Conservation (phyloP, 2,329 filamentous ascomycete genomes). For the Fusarium abutilonis region DNA sequence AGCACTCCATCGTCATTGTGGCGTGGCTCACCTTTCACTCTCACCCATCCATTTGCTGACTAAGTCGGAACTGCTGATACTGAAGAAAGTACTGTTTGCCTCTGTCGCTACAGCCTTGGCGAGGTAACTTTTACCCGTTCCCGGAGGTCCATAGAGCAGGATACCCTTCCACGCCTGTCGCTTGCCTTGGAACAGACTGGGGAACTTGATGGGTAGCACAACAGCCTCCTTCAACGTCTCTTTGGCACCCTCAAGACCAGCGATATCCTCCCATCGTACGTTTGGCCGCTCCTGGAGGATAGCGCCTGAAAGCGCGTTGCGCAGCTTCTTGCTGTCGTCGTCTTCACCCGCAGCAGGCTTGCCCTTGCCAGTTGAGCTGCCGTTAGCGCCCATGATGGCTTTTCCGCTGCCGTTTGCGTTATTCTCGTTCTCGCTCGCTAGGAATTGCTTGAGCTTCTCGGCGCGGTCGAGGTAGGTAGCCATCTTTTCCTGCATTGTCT, state of each 20-base stretch:
- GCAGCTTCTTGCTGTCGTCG: slow-evolving; percentile 93
- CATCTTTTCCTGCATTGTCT: slow-evolving; percentile 95
- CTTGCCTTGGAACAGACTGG: slow-evolving; percentile 94
- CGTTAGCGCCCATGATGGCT: slow-evolving; percentile 73
- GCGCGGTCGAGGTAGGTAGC: slow-evolving; percentile 98
- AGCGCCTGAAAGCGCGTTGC: slow-evolving; percentile 88
- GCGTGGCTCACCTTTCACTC: slow-evolving; percentile 79
- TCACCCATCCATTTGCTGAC: slow-evolving; percentile 99
- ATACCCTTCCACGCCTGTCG: slow-evolving; percentile 99
- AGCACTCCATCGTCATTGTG: not conserved
- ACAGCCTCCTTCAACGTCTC: slow-evolving; percentile 98
- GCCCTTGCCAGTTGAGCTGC: slow-evolving; percentile 69
- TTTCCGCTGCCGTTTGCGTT: slow-evolving; percentile 73
- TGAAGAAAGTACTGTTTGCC: slow-evolving; percentile 99
- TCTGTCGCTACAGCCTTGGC: slow-evolving; percentile 98
- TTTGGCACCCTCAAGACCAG: slow-evolving; percentile 91
- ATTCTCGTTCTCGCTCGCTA: slow-evolving; percentile 79
- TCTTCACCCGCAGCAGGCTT: slow-evolving; percentile 72
- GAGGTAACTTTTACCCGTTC: slow-evolving; percentile 96
- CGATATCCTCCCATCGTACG: slow-evolving; percentile 97
- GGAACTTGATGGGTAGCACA: slow-evolving; percentile 97
- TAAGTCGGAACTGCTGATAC: slow-evolving; percentile 94
- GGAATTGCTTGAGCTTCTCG: slow-evolving; percentile 94
- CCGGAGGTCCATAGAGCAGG: slow-evolving; percentile 91
- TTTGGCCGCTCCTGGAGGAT: slow-evolving; percentile 97